phyloP scores from a whole-genome alignment of 1,284 basidiomycete genomes.

The Leccinum griseonigrum region DNA sequence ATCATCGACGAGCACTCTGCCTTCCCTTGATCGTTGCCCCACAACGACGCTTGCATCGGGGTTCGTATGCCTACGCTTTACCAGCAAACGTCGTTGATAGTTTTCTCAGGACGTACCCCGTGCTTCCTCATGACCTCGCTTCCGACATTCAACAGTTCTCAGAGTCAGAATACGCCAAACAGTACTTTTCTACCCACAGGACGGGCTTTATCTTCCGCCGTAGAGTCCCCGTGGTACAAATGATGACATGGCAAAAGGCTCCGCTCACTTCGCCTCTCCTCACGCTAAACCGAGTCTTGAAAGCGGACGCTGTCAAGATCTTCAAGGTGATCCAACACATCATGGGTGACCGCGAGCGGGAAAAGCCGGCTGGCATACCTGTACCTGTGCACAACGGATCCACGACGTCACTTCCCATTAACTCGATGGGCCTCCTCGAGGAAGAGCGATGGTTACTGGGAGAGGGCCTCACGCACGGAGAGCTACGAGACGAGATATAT shows the following conservation, averaged over 20 bases:
- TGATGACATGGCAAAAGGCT: slow-evolving; percentile 88
- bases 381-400: slow-evolving; percentile 51
- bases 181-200: slow-evolving; percentile 87
- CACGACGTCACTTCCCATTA: slow-evolving; percentile 47
- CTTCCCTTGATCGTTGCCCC: slow-evolving; percentile 27
- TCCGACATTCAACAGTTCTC: slow-evolving; percentile 83
- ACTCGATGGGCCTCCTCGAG: slow-evolving; percentile 55
- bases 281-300: slow-evolving; percentile 60
- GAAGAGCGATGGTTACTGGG: slow-evolving; percentile 85
- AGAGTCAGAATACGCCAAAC: slow-evolving; percentile 77
- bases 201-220: slow-evolving; percentile 82
- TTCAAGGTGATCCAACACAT: slow-evolving; percentile 90
- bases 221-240: slow-evolving; percentile 73
- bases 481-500: slow-evolving; percentile 89
- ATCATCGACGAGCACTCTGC: slow-evolving; percentile 29
- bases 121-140: slow-evolving; percentile 74
- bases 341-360: slow-evolving; percentile 87
- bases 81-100: slow-evolving; percentile 7
- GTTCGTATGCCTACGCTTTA: slow-evolving; percentile 38
- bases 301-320: slow-evolving; percentile 75
- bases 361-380: slow-evolving; percentile 50
- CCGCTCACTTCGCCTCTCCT: slow-evolving; percentile 75
- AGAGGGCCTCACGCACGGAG: slow-evolving; percentile 73
- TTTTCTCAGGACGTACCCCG: slow-evolving; percentile 35
- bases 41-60: slow-evolving; percentile 58